Conservation (phyloP, 306 rosid species). For the Coriaria nepalensis region DNA sequence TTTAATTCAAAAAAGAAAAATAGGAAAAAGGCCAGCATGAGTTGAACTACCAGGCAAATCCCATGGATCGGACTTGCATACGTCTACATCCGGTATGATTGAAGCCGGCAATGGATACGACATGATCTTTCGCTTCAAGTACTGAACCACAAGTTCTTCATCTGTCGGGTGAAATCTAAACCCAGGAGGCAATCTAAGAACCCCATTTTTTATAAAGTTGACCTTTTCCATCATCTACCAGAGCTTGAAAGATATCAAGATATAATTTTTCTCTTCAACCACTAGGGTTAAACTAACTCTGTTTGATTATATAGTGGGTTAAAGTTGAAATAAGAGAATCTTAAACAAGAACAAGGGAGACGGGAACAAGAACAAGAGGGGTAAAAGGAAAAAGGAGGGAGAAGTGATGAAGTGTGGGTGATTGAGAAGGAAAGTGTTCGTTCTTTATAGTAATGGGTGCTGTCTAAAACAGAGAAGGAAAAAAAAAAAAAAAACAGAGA, state of each 20-base stretch:
- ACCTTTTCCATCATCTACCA: conserved; percentile 31
- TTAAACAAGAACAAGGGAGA: conserved; percentile 1
- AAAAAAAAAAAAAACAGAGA: conserved; percentile 15
- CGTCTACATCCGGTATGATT: conserved; percentile 73
- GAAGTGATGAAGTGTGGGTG: conserved; percentile 7
- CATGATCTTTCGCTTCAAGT: conserved; percentile 65
- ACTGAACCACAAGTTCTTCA: conserved; percentile 76
- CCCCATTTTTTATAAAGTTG: conserved; percentile 66
- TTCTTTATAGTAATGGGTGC: conserved; percentile 76
- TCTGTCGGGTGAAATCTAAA: conserved; percentile 94
- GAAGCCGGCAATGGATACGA: conserved; percentile 83
- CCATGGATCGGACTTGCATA: conserved; percentile 96
- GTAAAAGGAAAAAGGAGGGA: conserved; percentile 8
- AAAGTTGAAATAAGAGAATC: conserved; percentile 6
- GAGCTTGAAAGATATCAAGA: no score
- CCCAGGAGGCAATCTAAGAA: conserved; percentile 78
- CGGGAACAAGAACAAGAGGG: conserved; percentile 3
- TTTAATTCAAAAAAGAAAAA: no score
- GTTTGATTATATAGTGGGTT: conserved; percentile 15
- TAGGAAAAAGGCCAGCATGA: neutral
- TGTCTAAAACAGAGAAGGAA: conserved; percentile 1
- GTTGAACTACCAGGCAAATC: conserved; percentile 68
- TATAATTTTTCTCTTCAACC: no score
- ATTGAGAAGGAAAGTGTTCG: conserved; percentile 28
- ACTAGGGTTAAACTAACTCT: neutral